These are phyloP conservation scores for Pseudocercospora pini-densiflorae DNA, from an alignment of 2,329 filamentous ascomycete genomes.

Conservation along the genomic window DNA sequence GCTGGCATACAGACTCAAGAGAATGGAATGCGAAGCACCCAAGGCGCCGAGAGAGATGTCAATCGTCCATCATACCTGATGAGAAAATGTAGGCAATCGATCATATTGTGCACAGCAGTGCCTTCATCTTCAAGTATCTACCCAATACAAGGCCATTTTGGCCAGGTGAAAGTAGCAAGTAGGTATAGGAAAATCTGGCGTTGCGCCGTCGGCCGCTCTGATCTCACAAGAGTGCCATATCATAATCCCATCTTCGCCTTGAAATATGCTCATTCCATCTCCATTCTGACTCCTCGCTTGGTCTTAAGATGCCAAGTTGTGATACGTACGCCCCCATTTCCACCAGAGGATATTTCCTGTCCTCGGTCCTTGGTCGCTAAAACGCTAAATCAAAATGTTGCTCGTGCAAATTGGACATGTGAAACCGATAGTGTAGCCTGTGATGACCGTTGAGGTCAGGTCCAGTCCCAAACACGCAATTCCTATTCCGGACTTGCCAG, in stretches of 20 bases:
- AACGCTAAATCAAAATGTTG: slow-evolving; percentile 27
- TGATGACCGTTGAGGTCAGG: slow-evolving; percentile 9
- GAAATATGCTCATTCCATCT: slow-evolving; percentile 7
- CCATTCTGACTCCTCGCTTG: slow-evolving; percentile 16
- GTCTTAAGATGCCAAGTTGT: slow-evolving; percentile 24
- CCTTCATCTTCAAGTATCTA: neutral
- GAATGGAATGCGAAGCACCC: neutral
- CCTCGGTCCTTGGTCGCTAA: slow-evolving; percentile 20
- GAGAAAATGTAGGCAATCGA: neutral
- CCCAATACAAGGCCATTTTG: slow-evolving; percentile 3
- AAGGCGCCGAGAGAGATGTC: no score
- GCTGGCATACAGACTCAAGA: no score
- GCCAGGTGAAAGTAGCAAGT: slow-evolving; percentile 1
- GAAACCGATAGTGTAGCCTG: slow-evolving; percentile 25
- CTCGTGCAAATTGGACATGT: slow-evolving; percentile 25
- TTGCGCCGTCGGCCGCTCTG: slow-evolving; percentile 17
- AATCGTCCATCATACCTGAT: neutral
- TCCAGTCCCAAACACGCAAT: slow-evolving; percentile 1
- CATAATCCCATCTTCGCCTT: neutral
- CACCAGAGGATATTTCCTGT: neutral
- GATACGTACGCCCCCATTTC: slow-evolving; percentile 7
- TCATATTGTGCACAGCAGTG: neutral
- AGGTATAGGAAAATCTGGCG: slow-evolving; percentile 15
- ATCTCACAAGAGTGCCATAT: neutral
- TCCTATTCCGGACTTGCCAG: neutral